Base-by-base conservation (phyloP, 441 rosid genomes). In the Codiaeum variegatum region DNA sequence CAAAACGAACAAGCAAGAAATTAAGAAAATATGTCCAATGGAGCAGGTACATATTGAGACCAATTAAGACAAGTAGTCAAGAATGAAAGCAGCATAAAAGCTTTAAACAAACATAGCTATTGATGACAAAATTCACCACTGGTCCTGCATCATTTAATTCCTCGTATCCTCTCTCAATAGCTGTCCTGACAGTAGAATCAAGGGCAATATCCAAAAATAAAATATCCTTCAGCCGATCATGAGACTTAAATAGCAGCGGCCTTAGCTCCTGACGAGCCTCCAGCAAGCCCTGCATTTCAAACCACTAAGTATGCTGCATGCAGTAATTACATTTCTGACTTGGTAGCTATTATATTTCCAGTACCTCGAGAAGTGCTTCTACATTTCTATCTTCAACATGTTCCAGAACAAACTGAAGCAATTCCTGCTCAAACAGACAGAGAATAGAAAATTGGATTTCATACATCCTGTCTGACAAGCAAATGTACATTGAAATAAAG, bases 191-290 rank as follows among this genome's bases (percentile, higher is more conserved):
- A 55, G 97, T 81, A 72, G 99, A 96, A 75, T 96, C 99, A 68
- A 96, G 93, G 51, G 98, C 97, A 36, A 91, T 83, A 76, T 96
- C 99, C 82, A 96, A 82, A 85, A 96, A 96, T 62, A 96, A 73
- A 62, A 96, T 80, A 88, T 96, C 99, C 86, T 91, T 96, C 78
- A 96, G 86, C 77, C 99, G 98, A 81, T 84, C 86, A 51, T 76
- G 84, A 71, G 89, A 78, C 83, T 91, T 91, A 69, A 69, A 74
- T 67, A 93, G 84, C 85, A 91, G 79, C 21, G 96, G 89, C 65
- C 97, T 83, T 62, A 93, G 87, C 86, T 93, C 97, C 81, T 96
- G 95, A 65, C 99, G 98, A 66, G 97, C 96, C 91, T 96, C 99
- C 58, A 96, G 89, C 82, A 93, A 83, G 82, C 95, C 95, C 99